These are phyloP conservation scores for Backusella tarrabulga DNA, from an alignment of 192 early-diverging fungal genomes.

Conservation along the genomic window DNA sequence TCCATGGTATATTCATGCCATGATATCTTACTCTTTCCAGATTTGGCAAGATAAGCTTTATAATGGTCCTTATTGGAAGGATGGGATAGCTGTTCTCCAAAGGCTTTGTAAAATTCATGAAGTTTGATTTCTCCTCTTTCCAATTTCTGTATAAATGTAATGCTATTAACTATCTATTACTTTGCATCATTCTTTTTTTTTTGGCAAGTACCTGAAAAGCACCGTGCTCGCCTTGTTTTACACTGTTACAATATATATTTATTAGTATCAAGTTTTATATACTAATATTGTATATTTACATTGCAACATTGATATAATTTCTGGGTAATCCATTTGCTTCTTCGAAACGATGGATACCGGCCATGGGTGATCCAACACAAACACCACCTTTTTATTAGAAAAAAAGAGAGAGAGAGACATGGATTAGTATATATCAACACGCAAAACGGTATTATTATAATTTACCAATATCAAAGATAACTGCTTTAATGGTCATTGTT, in stretches of 20 bases:
- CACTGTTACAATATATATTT: constrained; percentile 9
- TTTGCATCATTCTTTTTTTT: not conserved
- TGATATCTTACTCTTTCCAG: constrained; percentile 21
- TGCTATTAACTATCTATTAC: not conserved
- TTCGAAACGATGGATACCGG: constrained; percentile 74
- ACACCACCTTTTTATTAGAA: constrained; percentile 57
- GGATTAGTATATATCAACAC: not conserved
- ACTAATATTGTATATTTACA: constrained; percentile 36
- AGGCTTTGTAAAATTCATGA: constrained; percentile 53
- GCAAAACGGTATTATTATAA: not conserved
- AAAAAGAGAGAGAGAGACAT: not conserved
- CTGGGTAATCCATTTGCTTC: constrained; percentile 58
- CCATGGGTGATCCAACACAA: constrained; percentile 75
- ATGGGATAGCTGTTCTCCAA: constrained; percentile 60
- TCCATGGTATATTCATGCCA: not conserved
- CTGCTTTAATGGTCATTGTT: constrained; percentile 54
- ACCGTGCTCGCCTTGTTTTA: constrained; percentile 39
- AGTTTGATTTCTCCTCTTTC: constrained; percentile 64
- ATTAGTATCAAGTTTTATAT: not conserved
- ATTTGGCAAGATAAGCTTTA: constrained; percentile 36
- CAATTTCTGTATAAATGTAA: constrained; percentile 35
- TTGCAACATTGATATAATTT: constrained; percentile 84
- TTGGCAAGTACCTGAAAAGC: constrained; percentile 39
- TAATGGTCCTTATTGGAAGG: constrained; percentile 48
- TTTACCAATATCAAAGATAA: constrained; percentile 79